These are phyloP conservation scores for Pleurostoma richardsiae DNA, from an alignment of 2,329 filamentous ascomycete genomes.

Conservation along the genomic window DNA sequence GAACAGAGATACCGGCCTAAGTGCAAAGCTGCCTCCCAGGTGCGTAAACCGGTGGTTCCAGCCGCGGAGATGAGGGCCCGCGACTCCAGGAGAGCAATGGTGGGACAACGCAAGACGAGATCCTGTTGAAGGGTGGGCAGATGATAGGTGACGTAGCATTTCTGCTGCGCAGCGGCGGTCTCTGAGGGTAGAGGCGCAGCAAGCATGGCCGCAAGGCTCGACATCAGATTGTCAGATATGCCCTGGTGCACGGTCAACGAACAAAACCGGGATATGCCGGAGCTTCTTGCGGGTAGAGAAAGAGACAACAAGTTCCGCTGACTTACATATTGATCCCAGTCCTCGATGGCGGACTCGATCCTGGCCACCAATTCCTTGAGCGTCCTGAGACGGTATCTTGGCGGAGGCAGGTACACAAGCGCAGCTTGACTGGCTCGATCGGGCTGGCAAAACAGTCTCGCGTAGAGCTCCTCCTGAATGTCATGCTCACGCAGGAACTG, in stretches of 20 bases:
- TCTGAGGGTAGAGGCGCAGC: slow-evolving; percentile 60
- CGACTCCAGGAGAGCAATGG: slow-evolving; percentile 64
- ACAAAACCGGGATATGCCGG: not conserved
- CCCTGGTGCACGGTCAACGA: slow-evolving; percentile 47
- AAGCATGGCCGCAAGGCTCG: slow-evolving; percentile 60
- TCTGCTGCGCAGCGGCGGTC: slow-evolving; percentile 60
- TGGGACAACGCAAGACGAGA: slow-evolving; percentile 5
- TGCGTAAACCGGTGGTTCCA: slow-evolving; percentile 71
- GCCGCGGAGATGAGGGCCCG: slow-evolving; percentile 63
- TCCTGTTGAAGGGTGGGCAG: slow-evolving; percentile 28
- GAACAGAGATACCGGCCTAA: slow-evolving; percentile 62
- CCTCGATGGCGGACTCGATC: slow-evolving; percentile 69
- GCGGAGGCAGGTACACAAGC: slow-evolving; percentile 55
- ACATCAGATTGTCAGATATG: slow-evolving; percentile 77
- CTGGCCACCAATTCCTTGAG: slow-evolving; percentile 67
- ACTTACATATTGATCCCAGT: slow-evolving; percentile 86
- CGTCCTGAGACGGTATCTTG: slow-evolving; percentile 64
- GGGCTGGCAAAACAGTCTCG: slow-evolving; percentile 56
- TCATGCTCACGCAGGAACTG: slow-evolving; percentile 51
- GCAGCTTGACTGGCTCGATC: slow-evolving; percentile 20
- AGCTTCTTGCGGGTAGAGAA: not conserved
- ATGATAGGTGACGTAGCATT: slow-evolving; percentile 70
- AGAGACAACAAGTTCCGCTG: not conserved
- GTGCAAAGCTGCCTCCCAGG: slow-evolving; percentile 77
- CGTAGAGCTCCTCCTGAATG: slow-evolving; percentile 64